Evolutionary conservation across 2,329 filamentous ascomycete genomes (phyloP).

Genomic region (Colletotrichum siamense): DNA sequence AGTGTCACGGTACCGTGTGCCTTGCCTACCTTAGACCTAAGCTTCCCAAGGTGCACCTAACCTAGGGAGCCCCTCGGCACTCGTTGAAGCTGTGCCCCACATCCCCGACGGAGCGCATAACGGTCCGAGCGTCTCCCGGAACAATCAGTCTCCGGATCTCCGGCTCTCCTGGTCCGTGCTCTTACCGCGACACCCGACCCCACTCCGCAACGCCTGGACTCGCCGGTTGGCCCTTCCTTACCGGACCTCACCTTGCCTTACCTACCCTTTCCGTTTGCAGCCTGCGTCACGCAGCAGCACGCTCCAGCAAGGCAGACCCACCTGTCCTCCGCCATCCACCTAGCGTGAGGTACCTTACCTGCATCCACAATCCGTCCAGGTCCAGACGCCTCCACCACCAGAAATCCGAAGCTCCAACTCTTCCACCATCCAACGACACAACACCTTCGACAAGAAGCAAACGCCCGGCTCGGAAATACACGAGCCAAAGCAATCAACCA

Average conservation of each 20-base stretch:
- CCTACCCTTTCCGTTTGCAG: neutral
- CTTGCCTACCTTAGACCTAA: neutral
- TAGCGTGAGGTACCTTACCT: neutral
- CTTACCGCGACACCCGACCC: neutral
- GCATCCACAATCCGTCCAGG: neutral
- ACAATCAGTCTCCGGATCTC: neutral
- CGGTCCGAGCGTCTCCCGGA: neutral
- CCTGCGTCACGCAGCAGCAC: constrained; percentile 1
- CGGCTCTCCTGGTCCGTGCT: neutral
- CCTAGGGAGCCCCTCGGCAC: neutral
- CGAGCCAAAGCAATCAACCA: neutral
- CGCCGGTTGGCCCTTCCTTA: neutral
- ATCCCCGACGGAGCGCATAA: neutral
- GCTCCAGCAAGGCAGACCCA: neutral
- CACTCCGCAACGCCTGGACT: neutral
- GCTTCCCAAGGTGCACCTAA: neutral
- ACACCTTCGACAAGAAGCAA: neutral
- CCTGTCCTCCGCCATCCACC: neutral
- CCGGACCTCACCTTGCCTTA: constrained; percentile 4
- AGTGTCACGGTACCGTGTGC: neutral
- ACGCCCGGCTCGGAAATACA: neutral
- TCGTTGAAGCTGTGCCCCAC: neutral
- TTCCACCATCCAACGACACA: neutral
- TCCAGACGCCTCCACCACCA: neutral
- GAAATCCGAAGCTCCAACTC: constrained; percentile 3